Conservation (phyloP, 805 yeast genomes). For the Ogataea sp. region DNA sequence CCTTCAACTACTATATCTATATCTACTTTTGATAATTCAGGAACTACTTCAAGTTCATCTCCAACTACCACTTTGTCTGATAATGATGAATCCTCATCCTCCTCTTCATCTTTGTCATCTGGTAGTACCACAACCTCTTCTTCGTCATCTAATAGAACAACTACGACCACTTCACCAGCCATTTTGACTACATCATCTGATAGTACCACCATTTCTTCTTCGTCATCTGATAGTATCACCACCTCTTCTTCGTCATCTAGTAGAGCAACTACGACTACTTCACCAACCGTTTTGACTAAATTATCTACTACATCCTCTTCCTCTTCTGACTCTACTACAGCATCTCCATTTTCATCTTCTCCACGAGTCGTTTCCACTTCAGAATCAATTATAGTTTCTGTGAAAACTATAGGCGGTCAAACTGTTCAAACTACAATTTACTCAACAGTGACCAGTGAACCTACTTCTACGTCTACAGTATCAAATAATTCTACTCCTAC, state of each 20-base stretch:
- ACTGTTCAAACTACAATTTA: conserved; percentile 18
- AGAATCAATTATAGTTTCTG: conserved; percentile 17
- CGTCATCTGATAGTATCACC: conserved; percentile 3
- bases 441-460: conserved; percentile 12
- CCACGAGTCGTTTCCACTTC: conserved; percentile 6
- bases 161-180: conserved; percentile 1
- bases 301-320: conserved; percentile 5
- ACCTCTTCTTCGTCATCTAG: conserved; percentile 12
- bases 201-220: background rate
- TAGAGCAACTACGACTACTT: conserved; percentile 3
- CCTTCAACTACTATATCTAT: conserved; percentile 2
- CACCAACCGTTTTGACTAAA: background rate
- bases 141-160: conserved; percentile 8
- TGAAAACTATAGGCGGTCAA: conserved; percentile 27
- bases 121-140: conserved; percentile 8
- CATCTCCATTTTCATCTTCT: conserved; percentile 5
- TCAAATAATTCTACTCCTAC: conserved; percentile 7
- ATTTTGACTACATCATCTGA: background rate
- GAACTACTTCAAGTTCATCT: conserved; percentile 2
- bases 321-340: conserved; percentile 7
- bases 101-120: conserved; percentile 2
- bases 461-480: conserved; percentile 11
- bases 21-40: background rate
- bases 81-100: background rate
- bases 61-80: background rate